A percentile compares a stretch with the other conserved stretches of the same genome.
Evolutionary conservation across 2,329 filamentous ascomycete genomes (phyloP).

Genomic region (Ophiostoma ulmi): DNA sequence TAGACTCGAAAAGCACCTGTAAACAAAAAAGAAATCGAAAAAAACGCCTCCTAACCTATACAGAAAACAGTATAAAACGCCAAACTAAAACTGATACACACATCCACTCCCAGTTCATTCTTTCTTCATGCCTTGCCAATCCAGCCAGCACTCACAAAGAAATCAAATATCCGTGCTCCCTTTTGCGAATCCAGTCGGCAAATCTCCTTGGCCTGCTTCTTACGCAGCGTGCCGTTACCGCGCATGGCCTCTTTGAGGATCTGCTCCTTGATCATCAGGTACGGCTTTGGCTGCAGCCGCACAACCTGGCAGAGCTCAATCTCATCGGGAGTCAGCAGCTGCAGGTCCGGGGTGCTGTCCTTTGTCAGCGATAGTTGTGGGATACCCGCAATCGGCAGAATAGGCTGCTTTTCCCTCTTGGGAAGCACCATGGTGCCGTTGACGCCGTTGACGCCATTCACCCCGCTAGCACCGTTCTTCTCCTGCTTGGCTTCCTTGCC

Average conservation of each 20-base stretch:
- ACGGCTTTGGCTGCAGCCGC: conserved; percentile 86
- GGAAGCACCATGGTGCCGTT: conserved; percentile 38
- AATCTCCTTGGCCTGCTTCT: conserved; percentile 86
- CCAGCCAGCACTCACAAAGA: conserved; percentile 90
- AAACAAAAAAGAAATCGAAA: neutral
- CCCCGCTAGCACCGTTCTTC: conserved; percentile 18
- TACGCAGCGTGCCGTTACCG: conserved; percentile 81
- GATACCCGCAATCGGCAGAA: conserved; percentile 56
- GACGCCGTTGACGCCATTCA: conserved; percentile 34
- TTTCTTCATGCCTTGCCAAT: conserved; percentile 65
- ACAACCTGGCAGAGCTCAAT: conserved; percentile 78
- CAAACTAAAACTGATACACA: neutral
- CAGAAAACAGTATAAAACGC: neutral
- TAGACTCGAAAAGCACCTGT: neutral
- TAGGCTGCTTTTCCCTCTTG: conserved; percentile 48
- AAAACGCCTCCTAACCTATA: neutral
- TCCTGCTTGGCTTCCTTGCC: neutral
- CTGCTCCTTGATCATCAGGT: conserved; percentile 88
- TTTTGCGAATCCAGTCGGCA: conserved; percentile 80
- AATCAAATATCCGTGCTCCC: conserved; percentile 82
- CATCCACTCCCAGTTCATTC: neutral
- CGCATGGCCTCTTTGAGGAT: conserved; percentile 88
- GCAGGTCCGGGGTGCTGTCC: conserved; percentile 74
- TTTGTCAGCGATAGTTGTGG: conserved; percentile 63
- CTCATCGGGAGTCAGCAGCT: conserved; percentile 80